Evolutionary conservation across 352 stramenopile genomes (phyloP).

Genomic region (Globisporangium orthogonon): DNA sequence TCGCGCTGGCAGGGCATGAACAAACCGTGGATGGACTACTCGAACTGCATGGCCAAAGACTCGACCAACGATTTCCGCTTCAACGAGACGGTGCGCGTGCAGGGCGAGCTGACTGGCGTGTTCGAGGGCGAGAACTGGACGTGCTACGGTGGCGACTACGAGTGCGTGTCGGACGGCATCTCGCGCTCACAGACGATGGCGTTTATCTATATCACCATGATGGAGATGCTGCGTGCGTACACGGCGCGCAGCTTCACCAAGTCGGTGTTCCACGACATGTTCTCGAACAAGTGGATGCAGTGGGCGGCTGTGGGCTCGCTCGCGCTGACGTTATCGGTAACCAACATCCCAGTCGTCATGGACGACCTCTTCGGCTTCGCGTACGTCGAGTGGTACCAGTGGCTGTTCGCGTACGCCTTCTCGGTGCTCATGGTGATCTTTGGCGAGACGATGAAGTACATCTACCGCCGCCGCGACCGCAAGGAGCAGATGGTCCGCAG

Average conservation of each 20-base stretch:
- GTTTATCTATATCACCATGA: slow-evolving; percentile 62
- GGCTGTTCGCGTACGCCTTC: slow-evolving; percentile 59
- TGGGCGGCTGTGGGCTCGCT: slow-evolving; percentile 39
- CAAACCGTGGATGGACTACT: slow-evolving; percentile 37
- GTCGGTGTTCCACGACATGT: slow-evolving; percentile 50
- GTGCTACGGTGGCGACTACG: slow-evolving; percentile 47
- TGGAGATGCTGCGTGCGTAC: slow-evolving; percentile 70
- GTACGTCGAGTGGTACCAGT: slow-evolving; percentile 38
- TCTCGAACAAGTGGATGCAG: slow-evolving; percentile 67
- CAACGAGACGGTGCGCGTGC: slow-evolving; percentile 27
- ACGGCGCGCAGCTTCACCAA: slow-evolving; percentile 69
- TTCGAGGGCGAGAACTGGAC: slow-evolving; percentile 37
- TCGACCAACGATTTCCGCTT: slow-evolving; percentile 46
- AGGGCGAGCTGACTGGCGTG: slow-evolving; percentile 52
- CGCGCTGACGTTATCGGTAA: slow-evolving; percentile 32
- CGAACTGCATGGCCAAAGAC: slow-evolving; percentile 43
- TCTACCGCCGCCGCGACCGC: slow-evolving; percentile 55
- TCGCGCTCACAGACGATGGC: slow-evolving; percentile 72
- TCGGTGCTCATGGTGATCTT: slow-evolving; percentile 62
- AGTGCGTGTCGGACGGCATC: slow-evolving; percentile 52
- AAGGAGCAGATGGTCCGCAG: slow-evolving; percentile 26
- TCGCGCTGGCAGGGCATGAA: slow-evolving; percentile 40
- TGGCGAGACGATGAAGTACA: slow-evolving; percentile 60
- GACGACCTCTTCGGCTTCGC: slow-evolving; percentile 45
- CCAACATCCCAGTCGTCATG: slow-evolving; percentile 35